A percentile compares a stretch with the other conserved stretches of the same genome.
Conservation (phyloP, 768 basidiomycete species). For the Leccinum uliginosum region DNA sequence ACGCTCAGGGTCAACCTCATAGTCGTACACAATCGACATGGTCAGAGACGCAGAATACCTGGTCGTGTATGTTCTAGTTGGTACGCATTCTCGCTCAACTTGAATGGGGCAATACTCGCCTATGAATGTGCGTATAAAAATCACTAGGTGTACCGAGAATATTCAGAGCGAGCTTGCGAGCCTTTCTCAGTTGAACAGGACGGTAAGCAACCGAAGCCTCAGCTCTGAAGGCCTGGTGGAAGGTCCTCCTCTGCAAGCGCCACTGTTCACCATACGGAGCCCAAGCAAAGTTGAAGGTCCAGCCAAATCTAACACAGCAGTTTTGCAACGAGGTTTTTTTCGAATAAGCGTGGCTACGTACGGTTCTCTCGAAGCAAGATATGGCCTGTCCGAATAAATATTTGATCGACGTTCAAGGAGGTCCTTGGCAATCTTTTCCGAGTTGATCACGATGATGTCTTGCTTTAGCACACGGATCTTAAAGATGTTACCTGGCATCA, state of each 20-base stretch:
- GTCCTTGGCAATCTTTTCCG: constrained; percentile 23
- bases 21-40: constrained; percentile 40
- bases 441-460: constrained; percentile 25
- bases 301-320: constrained; percentile 14
- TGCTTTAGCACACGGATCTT: constrained; percentile 17
- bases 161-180: constrained; percentile 13
- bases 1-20: constrained; percentile 30
- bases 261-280: constrained; percentile 20
- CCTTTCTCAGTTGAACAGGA: constrained; percentile 18
- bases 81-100: neutral
- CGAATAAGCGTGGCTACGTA: neutral
- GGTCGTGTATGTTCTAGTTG: neutral
- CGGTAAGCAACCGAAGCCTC: constrained; percentile 11
- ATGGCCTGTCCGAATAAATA: constrained; percentile 27
- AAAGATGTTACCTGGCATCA: constrained; percentile 15
- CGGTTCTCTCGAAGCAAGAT: constrained; percentile 13
- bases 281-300: constrained; percentile 16
- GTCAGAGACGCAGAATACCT: constrained; percentile 35
- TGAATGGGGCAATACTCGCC: neutral
- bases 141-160: constrained; percentile 8
- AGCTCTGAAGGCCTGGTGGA: constrained; percentile 21
- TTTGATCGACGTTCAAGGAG: constrained; percentile 25
- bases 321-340: neutral
- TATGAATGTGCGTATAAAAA: constrained; percentile 6
- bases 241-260: constrained; percentile 22